Percentiles rank a stretch among this genome's conserved stretches.
Conservation (phyloP, 495 filamentous ascomycete species). For the Aspergillus cavernicola region DNA sequence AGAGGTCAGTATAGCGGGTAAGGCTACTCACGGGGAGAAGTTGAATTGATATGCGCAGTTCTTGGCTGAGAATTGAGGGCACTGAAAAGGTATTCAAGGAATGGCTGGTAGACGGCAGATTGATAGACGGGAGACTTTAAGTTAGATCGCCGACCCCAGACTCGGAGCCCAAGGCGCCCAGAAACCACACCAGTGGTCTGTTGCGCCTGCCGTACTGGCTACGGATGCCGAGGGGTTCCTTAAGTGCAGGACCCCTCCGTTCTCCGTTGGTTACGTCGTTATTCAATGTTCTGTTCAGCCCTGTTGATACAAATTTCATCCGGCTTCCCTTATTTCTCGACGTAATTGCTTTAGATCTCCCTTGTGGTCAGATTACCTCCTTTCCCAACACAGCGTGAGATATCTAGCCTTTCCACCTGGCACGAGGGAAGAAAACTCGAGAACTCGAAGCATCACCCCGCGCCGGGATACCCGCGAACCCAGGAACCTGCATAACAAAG, state of each 20-base stretch:
- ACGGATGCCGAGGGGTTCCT: slow-evolving; percentile 23
- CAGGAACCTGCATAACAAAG: slow-evolving; percentile 6
- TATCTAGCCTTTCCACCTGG: neutral
- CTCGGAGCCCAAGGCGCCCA: slow-evolving; percentile 3
- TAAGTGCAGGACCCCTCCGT: slow-evolving; percentile 33
- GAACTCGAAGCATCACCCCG: slow-evolving; percentile 6
- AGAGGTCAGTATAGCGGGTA: neutral
- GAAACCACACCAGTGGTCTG: neutral
- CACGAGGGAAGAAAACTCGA: neutral
- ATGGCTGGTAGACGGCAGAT: neutral
- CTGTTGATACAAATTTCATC: neutral
- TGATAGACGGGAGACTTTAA: neutral
- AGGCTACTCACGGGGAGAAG: neutral
- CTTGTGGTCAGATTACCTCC: too few species aligned
- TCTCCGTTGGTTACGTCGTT: slow-evolving; percentile 31
- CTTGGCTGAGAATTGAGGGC: neutral
- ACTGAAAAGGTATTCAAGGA: neutral
- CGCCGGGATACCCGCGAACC: neutral
- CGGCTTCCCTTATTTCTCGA: neutral
- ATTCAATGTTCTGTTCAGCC: neutral
- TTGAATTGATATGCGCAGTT: neutral
- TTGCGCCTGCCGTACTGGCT: neutral
- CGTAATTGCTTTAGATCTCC: too few species aligned
- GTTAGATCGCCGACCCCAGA: neutral
- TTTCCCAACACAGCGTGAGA: neutral